Evolutionary conservation across 345 rosid species (phyloP).

Genomic region (Rhizophora apiculata): DNA sequence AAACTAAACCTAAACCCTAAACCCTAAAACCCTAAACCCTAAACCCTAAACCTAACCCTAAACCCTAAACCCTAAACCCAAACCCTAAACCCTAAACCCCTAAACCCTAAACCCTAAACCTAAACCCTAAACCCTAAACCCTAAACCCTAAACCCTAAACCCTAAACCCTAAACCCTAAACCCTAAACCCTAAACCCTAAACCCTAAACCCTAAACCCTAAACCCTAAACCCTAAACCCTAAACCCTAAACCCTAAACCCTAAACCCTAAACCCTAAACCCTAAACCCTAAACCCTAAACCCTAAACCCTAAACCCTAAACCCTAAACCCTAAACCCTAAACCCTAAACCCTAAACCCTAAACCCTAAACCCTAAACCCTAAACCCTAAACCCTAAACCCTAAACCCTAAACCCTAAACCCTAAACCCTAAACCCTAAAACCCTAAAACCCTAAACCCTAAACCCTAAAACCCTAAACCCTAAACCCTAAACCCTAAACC

Average conservation of each 20-base stretch:
- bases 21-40: slow-evolving; percentile 4
- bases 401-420: too few species aligned
- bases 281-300: slow-evolving; percentile 15
- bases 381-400: too few species aligned
- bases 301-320: not conserved
- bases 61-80: not conserved
- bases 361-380: not conserved
- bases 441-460: too few species aligned
- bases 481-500: too few species aligned
- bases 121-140: slow-evolving; percentile 1
- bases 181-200: slow-evolving; percentile 8
- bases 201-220: slow-evolving; percentile 15
- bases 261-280: slow-evolving; percentile 1
- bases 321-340: slow-evolving; percentile 11
- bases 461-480: too few species aligned
- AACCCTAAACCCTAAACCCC: slow-evolving; percentile 11
- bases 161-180: not conserved
- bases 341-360: slow-evolving; percentile 16
- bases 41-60: slow-evolving; percentile 6
- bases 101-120: slow-evolving; percentile 13
- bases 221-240: slow-evolving; percentile 13
- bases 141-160: slow-evolving; percentile 14
- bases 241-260: slow-evolving; percentile 8
- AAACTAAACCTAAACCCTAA: too few species aligned
- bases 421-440: too few species aligned